These are phyloP conservation scores for Smallanthus sonchifolius DNA, from an alignment of 129 eudicot species.

Conservation along the genomic window DNA sequence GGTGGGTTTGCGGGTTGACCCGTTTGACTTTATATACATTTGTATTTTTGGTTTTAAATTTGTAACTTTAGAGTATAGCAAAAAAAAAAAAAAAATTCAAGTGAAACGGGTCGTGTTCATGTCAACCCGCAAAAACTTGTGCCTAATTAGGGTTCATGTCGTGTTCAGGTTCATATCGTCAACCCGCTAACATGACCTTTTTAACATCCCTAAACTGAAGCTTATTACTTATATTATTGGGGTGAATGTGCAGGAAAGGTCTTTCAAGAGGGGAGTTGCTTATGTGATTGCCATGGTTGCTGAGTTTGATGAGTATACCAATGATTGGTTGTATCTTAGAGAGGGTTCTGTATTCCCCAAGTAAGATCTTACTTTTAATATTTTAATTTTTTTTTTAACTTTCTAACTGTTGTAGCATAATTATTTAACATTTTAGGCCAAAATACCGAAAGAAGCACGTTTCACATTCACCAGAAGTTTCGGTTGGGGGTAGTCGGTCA, in stretches of 20 bases:
- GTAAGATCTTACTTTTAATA: constrained; percentile 34
- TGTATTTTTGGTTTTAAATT: background rate
- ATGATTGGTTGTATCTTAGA: constrained; percentile 92
- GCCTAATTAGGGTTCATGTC: too few relatives aligned
- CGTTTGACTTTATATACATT: background rate
- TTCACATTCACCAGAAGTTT: constrained; percentile 49
- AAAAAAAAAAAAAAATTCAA: background rate
- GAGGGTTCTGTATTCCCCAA: constrained; percentile 95
- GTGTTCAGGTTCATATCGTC: background rate
- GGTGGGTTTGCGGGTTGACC: background rate
- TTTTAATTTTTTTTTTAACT: background rate
- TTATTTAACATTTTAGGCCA: constrained; percentile 50
- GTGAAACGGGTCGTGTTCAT: background rate
- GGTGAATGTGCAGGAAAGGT: constrained; percentile 66
- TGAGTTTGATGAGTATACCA: constrained; percentile 93
- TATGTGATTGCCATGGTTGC: constrained; percentile 95
- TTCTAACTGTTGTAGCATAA: constrained; percentile 4
- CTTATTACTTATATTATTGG: background rate
- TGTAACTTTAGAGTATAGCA: background rate
- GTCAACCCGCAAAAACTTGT: too few relatives aligned
- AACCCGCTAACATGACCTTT: background rate
- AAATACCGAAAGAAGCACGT: constrained; percentile 62
- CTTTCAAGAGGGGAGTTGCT: constrained; percentile 74
- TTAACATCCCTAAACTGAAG: background rate
- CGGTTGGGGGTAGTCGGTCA: constrained; percentile 43